phyloP scores from a whole-genome alignment of 345 rosid genomes.

The Populus tremula region DNA sequence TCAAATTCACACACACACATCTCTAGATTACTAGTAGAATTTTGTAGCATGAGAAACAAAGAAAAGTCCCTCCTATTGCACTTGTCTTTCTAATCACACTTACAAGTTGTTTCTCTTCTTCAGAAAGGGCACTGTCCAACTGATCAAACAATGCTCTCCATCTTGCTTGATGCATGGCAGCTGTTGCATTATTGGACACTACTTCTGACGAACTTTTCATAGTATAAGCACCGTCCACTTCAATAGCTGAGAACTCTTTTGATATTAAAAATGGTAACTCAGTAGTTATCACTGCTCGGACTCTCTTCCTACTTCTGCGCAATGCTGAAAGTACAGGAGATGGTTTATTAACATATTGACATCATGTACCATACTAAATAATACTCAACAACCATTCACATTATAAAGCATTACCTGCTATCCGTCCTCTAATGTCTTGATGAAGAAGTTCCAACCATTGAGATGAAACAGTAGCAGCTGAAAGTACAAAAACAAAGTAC shows the following conservation, averaged over 20 bases:
- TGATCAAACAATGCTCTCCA: constrained; percentile 74
- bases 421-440: constrained; percentile 88
- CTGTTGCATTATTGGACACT: constrained; percentile 30
- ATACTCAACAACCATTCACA: neutral
- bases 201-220: constrained; percentile 31
- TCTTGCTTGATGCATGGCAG: constrained; percentile 54
- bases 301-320: constrained; percentile 87
- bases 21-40: neutral
- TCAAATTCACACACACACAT: neutral
- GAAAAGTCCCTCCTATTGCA: no score
- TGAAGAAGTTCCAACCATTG: constrained; percentile 94
- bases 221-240: constrained; percentile 32
- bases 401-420: constrained; percentile 53
- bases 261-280: constrained; percentile 72
- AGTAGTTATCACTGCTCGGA: constrained; percentile 60
- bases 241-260: constrained; percentile 63
- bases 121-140: constrained; percentile 66
- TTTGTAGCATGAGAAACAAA: neutral
- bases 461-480: constrained; percentile 90
- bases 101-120: constrained; percentile 86
- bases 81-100: constrained; percentile 23
- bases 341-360: constrained; percentile 5
- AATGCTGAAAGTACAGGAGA: constrained; percentile 53
- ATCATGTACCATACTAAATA: neutral
- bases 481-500: constrained; percentile 12